phyloP scores from a whole-genome alignment of 345 rosid species.

The Brassica juncea region DNA sequence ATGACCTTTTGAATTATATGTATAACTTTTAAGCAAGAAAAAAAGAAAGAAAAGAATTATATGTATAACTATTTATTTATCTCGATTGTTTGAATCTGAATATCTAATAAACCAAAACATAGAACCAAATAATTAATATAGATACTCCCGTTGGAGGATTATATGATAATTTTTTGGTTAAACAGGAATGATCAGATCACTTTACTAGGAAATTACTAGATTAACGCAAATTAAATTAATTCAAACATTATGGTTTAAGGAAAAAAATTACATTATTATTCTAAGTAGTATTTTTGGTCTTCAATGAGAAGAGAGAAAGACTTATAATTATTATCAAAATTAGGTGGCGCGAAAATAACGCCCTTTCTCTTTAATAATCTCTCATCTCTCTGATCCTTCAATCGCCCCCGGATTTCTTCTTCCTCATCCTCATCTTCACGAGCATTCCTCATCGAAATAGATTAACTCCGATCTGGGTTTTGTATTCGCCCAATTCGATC shows the following conservation, averaged over 20 bases:
- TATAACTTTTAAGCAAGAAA: too few relatives aligned
- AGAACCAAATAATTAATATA: neutral
- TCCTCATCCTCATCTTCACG: neutral
- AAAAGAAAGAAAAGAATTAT: too few relatives aligned
- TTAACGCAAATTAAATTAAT: neutral
- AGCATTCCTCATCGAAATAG: too few relatives aligned
- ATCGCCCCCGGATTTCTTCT: constrained; percentile 21
- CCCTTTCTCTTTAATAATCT: constrained; percentile 33
- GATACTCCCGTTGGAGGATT: neutral
- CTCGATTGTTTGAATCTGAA: too few relatives aligned
- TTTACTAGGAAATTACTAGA: neutral
- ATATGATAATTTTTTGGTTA: neutral
- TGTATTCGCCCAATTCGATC: neutral
- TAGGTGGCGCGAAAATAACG: constrained; percentile 85
- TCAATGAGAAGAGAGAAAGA: constrained; percentile 10
- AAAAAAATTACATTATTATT: too few relatives aligned
- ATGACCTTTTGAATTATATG: neutral
- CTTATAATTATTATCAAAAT: constrained; percentile 34
- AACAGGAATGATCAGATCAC: neutral
- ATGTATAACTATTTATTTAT: too few relatives aligned
- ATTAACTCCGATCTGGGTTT: neutral
- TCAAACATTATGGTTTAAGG: neutral
- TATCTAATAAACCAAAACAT: neutral
- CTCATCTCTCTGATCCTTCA: constrained; percentile 18
- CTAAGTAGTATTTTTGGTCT: neutral